Conservation (phyloP, 257 asterid genomes). For the Forsythia suspensa region DNA sequence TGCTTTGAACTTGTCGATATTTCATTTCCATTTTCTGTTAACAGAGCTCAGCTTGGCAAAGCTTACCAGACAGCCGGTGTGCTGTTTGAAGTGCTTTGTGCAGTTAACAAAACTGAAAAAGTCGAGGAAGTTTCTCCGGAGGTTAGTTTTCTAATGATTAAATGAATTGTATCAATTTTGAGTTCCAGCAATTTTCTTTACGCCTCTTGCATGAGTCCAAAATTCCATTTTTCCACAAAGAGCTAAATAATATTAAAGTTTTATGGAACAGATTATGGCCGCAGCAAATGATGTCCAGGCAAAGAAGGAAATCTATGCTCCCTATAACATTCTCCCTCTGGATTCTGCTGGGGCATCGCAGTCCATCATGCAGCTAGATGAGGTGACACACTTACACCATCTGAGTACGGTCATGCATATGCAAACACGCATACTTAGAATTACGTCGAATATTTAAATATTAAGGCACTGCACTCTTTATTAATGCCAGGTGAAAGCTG, state of each 20-base stretch:
- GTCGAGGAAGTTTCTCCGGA: conserved; percentile 98
- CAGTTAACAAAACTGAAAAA: conserved; percentile 89
- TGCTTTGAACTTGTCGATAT: conserved; percentile 8
- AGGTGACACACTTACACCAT: conserved; percentile 49
- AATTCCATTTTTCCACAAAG: conserved; percentile 7
- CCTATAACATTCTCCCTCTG: conserved; percentile 91
- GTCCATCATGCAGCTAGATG: conserved; percentile 98
- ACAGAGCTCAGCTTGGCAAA: conserved; percentile 96
- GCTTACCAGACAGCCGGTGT: conserved; percentile 99
- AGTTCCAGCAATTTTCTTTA: no score
- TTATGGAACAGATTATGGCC: conserved; percentile 77
- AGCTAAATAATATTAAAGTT: neutral
- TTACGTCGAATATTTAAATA: conserved; percentile 1
- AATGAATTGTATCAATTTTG: neutral
- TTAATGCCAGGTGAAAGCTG: conserved; percentile 76
- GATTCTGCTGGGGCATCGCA: conserved; percentile 94
- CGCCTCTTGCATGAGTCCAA: conserved; percentile 12
- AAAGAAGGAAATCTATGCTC: conserved; percentile 88
- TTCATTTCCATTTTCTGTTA: conserved; percentile 6
- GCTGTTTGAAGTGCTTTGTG: conserved; percentile 98
- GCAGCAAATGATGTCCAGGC: conserved; percentile 98
- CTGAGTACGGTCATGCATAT: conserved; percentile 1
- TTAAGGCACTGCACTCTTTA: conserved; percentile 14
- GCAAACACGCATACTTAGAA: neutral
- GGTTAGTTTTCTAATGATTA: conserved; percentile 46